Base-by-base conservation (phyloP, 2,329 filamentous ascomycete genomes). In the Exserohilum turcica region DNA sequence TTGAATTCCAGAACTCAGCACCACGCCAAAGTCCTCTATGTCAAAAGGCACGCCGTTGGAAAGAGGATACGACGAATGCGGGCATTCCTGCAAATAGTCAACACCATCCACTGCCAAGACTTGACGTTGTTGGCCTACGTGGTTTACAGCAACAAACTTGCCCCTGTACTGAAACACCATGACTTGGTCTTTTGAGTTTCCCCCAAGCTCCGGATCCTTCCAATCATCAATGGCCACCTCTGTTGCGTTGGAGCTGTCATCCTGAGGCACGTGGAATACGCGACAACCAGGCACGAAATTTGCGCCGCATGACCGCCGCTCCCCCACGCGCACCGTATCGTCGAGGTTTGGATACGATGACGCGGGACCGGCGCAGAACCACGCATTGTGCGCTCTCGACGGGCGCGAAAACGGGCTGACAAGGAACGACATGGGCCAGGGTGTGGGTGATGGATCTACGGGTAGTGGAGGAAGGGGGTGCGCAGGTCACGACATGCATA, bases 1-100 rank as follows among this genome's bases (percentile, higher is more conserved):
- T 0, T 79, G 82, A 3, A 90, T 74, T 0, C 86, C 87, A 0
- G 84, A 80, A 48, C 84, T 87, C 6, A 88, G 69, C 4, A 81
- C 77, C 2, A 88, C 74, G 0, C 87, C 87, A 66, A 89, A 90
- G 55, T 90, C 87, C 60, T 90, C 87, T 61, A 90, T 89, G 48
- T 90, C 87, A 52, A 89, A 89, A 0, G 86, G 77, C 0, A 74
- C 81, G 0, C 84, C 86, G 37, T 82, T 79, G 0, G 86, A 88
- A 1, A 90, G 78, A 0, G 87, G 86, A 52, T 82, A 90, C 0
- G 86, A 82, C 1, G 83, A 84, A 61, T 90, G 87, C 1, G 87
- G 87, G 53, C 87, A 90, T 48, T 70, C 65, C 65, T 70, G 36
- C 5, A 12, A 18, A 28, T 21, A 12, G 32, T 1, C 6, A 35